Conservation (phyloP, 352 stramenopile genomes). For the Blastocystis sp. region DNA sequence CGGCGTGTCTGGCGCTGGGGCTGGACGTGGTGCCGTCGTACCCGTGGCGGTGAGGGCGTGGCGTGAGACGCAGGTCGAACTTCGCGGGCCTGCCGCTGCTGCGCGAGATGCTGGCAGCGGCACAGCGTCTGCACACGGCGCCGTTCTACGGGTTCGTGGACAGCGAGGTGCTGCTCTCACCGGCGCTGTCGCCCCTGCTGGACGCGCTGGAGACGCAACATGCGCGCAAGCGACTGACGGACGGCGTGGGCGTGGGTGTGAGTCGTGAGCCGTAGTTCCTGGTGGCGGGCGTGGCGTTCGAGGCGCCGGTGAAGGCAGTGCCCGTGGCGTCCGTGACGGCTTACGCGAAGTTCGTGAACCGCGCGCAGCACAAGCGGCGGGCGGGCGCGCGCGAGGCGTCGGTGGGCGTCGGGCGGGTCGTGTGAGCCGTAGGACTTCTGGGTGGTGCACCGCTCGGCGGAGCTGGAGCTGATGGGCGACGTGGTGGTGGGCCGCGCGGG, state of each 20-base stretch:
- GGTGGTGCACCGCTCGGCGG: neutral
- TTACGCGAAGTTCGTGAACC: neutral
- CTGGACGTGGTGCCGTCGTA: conserved; percentile 3
- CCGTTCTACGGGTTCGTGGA: conserved; percentile 1
- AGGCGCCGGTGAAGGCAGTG: neutral
- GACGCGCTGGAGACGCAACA: neutral
- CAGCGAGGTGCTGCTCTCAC: neutral
- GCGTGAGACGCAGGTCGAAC: neutral
- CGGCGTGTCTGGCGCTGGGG: neutral
- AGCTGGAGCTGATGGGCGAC: neutral
- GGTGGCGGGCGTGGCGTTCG: neutral
- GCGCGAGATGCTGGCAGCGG: neutral
- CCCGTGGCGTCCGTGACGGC: neutral
- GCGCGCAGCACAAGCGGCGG: too few relatives aligned
- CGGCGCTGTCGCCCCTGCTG: neutral
- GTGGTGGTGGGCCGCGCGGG: neutral
- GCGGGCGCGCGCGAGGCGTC: neutral
- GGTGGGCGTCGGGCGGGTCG: neutral
- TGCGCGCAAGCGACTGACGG: neutral
- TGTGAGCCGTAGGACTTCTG: conserved; percentile 10
- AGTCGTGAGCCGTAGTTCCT: neutral
- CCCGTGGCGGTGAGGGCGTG: neutral
- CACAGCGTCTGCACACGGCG: neutral
- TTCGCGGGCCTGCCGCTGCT: neutral
- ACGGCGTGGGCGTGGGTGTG: neutral